Evolutionary conservation across 1,139 yeast species (phyloP).

Genomic region (Suhomyces bolitotheri): DNA sequence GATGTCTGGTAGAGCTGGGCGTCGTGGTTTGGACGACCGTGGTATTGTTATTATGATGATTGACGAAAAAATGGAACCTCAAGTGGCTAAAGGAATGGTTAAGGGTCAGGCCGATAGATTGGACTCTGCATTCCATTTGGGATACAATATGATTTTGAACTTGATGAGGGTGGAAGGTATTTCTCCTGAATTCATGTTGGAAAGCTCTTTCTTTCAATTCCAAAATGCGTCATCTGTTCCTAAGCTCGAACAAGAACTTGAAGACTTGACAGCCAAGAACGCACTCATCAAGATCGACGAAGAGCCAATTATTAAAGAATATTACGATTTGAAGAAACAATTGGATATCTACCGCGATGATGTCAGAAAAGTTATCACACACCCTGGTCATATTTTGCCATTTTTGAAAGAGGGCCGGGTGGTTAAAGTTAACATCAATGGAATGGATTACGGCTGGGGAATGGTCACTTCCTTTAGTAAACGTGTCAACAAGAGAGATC

Average conservation of each 20-base stretch:
- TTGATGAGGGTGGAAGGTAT: slow-evolving; percentile 96
- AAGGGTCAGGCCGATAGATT: slow-evolving; percentile 96
- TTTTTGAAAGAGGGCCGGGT: slow-evolving; percentile 90
- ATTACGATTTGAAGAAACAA: slow-evolving; percentile 77
- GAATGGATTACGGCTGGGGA: slow-evolving; percentile 89
- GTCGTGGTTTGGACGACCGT: slow-evolving; percentile 98
- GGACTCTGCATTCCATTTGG: slow-evolving; percentile 94
- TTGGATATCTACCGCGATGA: slow-evolving; percentile 72
- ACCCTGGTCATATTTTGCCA: slow-evolving; percentile 82
- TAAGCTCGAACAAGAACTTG: slow-evolving; percentile 64
- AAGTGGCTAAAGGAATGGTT: slow-evolving; percentile 98
- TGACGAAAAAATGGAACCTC: slow-evolving; percentile 99
- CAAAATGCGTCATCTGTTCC: slow-evolving; percentile 94
- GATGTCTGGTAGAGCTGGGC: slow-evolving; percentile 99
- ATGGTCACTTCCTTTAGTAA: slow-evolving; percentile 77
- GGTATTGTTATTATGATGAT: slow-evolving; percentile 99
- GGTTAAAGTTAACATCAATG: slow-evolving; percentile 61
- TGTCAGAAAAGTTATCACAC: slow-evolving; percentile 80
- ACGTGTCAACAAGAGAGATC: slow-evolving; percentile 61
- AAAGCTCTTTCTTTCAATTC: slow-evolving; percentile 90
- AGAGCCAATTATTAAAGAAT: slow-evolving; percentile 72
- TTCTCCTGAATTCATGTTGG: slow-evolving; percentile 96
- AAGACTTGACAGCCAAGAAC: slow-evolving; percentile 49
- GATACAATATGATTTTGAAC: slow-evolving; percentile 95
- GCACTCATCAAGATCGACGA: slow-evolving; percentile 69